Evolutionary conservation across 305 asterid species (phyloP), one percentile per base, ranked within the genome.

Genomic region (Fraxinus platypoda): DNA sequence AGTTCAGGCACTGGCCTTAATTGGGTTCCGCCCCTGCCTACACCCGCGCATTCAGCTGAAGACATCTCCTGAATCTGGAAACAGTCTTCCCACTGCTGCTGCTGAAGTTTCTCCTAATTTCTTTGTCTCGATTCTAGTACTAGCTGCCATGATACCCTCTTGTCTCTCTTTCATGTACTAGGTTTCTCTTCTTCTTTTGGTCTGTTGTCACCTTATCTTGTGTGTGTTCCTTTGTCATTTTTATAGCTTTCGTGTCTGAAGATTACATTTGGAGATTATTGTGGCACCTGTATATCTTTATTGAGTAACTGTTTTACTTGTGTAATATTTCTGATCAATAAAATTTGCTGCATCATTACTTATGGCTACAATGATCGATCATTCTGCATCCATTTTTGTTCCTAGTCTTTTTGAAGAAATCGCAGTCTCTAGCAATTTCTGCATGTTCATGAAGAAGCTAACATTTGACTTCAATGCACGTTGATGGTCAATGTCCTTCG

Each of bases 111-210:
- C 77, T 43, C 49, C 77, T 0, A 12, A 21, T 33, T 72, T 72
- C 52, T 13, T 37, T 19, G 33, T 35, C 75, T 37, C 83, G 0
- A 17, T 54, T 74, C 80, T 81, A 2, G 23, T 52, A 52, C 5
- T 52, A 31, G 78, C 74, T 74, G 79, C 79, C 78, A 52, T 81
- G 41, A 57, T 74, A 17, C 15, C 46, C 7, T 54, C 52, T 35
- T 57, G 72, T 25, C 52, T 57, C 49, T 77, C 38, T 30, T 52
- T 76, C 35, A 6, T 52, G 43, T 9, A 77, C 34, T 59, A 30
- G 80, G 57, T 46, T 46, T 46, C 19, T 43, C 54, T 43, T 46
- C 57, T 46, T 46, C 19, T 46, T 13, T 13, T 15, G 57, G 57
- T 41, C 57, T 33, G 15, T 7, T 78, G n/a, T 38, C 57, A 46